Evolutionary conservation across 768 basidiomycete species (phyloP), one percentile per base, ranked within the genome.

Genomic region (Candolleomyces aberdarensis): DNA sequence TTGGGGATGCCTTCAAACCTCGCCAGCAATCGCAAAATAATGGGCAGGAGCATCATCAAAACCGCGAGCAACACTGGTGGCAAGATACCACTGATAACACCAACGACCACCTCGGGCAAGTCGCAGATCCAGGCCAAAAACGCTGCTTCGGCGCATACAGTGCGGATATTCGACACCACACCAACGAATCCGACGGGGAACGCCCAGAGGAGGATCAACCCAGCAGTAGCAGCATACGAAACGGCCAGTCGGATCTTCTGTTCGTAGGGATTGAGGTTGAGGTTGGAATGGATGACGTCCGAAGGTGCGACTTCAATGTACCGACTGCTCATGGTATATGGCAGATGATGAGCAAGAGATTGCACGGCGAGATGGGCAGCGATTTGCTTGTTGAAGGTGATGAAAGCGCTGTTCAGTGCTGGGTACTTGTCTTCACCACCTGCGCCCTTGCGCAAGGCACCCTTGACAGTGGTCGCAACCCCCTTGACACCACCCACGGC

Each of bases 211-310:
- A 97, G 78, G 70, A 98, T 91, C 48, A 98, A 74, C 0, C 79
- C 95, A 11, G 85, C 82, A 0, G 96, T 97, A 2, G 82, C 76
- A 0, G 85, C 85, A 72, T 89, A 96, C 46, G 87, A 88, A 51
- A 92, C 75, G 17, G 79, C 81, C 61, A 75, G 67, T 29, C 94
- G 85, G 19, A 80, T 67, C 78, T 86, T 86, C 63, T 81, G 80
- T 71, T 96, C 93, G 66, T 97, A 98, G 0, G 94, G 90, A 70
- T 96, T 96, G 77, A 98, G 71, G 32, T 85, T 83, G 9, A 99
- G 79, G 71, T 97, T 98, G 3, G 81, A 75, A 96, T 96, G 98
- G 63, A 98, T 89, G 50, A 99, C 89, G 73, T 97, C 95, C 31
- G 83, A 80, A 0, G 96, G 95, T 0, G 89, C 82, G 56, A 96